These are phyloP conservation scores for Inga oerstediana DNA, from an alignment of 306 rosid genomes.

Conservation along the genomic window DNA sequence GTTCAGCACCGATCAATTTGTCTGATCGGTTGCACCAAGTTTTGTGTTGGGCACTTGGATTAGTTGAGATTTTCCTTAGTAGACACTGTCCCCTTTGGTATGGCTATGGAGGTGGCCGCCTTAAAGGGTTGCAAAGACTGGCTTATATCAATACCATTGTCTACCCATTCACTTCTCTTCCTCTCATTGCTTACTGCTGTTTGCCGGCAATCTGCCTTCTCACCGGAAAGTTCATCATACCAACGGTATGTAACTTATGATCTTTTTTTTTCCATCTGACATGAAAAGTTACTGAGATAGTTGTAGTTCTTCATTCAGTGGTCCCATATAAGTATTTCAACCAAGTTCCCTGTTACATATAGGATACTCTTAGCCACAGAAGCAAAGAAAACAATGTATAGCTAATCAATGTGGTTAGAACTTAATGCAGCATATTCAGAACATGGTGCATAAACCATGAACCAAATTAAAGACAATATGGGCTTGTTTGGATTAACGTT, in stretches of 20 bases:
- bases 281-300: neutral
- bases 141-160: slow-evolving; percentile 97
- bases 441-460: neutral
- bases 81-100: slow-evolving; percentile 99
- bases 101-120: slow-evolving; percentile 87
- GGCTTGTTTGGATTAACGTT: no score
- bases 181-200: slow-evolving; percentile 90
- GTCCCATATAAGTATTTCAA: neutral
- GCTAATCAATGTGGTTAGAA: neutral
- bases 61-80: slow-evolving; percentile 93
- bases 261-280: neutral
- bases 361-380: slow-evolving; percentile 4
- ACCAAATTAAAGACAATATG: neutral
- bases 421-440: neutral
- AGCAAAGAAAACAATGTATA: neutral
- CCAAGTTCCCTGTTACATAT: neutral
- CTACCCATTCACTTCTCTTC: slow-evolving; percentile 94
- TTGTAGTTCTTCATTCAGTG: neutral
- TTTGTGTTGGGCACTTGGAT: slow-evolving; percentile 98
- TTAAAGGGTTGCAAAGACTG: slow-evolving; percentile 84
- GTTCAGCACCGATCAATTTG: slow-evolving; percentile 97
- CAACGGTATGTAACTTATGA: slow-evolving; percentile 63
- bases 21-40: slow-evolving; percentile 97
- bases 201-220: slow-evolving; percentile 96
- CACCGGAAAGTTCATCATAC: slow-evolving; percentile 96